Base-by-base conservation (phyloP, 2,329 filamentous ascomycete genomes). In the Fusarium sp. region DNA sequence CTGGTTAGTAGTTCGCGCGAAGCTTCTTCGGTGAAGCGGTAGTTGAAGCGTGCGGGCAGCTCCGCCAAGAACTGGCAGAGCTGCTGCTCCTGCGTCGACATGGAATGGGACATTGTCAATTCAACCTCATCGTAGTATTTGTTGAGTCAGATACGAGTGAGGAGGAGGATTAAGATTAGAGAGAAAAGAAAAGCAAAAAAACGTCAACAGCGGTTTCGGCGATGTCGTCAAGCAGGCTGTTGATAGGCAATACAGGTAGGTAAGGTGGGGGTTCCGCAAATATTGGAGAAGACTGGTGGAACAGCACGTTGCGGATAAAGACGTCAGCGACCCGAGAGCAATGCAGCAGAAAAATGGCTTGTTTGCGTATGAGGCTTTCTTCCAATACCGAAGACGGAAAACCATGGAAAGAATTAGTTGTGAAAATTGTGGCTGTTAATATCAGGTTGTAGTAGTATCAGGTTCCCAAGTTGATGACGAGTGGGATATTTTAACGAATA, bases 1-100 rank as follows among this genome's bases (percentile, higher is more conserved):
- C 89, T 89, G 75, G 89, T 85, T 57, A 97, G 83, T 33, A 99
- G 89, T 67, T 92, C 88, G 63, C 86, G 86, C 67, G 88, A 86
- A 54, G 94, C 93, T 46, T 88, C 82, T 54, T 90, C 84, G 41
- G 86, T 89, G 81, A 94, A 99, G 66, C 91, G 90, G 81, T 93
- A 92, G 69, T 86, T 84, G 83, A 92, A 90, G 70, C 87, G 84
- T 71, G 84, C 84, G 57, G 96, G 94, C 75, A 97, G 88, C 75
- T 91, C 88, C 77, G 92, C 88, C 75, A 99, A 87, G 75, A 92
- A 89, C 78, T 92, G 88, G 79, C 92, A 94, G 81, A 98, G 92
- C 83, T 91, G 89, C 81, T 87, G 90, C 85, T 97, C 94, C 78
- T 89, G 88, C 18, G 87, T 89, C 68, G 87, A 86, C 82, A 89